These are phyloP conservation scores for Micractinium conductrix DNA, from an alignment of 139 green algal genomes.

Conservation along the genomic window DNA sequence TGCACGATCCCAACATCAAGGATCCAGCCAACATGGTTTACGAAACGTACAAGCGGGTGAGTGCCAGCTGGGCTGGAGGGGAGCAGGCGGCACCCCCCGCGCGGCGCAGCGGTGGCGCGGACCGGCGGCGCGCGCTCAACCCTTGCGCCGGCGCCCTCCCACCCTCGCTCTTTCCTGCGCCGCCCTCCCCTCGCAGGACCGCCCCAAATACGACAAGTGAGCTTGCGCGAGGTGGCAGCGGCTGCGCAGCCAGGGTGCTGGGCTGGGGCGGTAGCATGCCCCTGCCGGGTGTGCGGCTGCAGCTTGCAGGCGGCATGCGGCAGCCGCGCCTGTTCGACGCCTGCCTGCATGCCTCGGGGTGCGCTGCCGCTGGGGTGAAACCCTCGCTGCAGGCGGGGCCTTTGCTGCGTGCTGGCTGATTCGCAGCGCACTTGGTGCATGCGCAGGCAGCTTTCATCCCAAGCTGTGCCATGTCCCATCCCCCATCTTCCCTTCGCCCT, in stretches of 20 bases:
- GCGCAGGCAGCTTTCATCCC: too few species aligned
- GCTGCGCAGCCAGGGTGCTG: too few species aligned
- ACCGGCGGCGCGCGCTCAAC: neutral
- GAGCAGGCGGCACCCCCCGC: too few species aligned
- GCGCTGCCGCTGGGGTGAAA: neutral
- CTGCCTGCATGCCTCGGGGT: neutral
- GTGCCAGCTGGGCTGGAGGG: neutral
- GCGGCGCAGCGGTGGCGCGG: neutral
- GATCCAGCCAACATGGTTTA: conserved; percentile 27
- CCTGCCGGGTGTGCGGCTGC: too few species aligned
- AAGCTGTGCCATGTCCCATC: neutral
- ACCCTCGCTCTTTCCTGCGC: neutral
- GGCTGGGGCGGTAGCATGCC: too few species aligned
- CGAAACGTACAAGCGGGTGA: neutral
- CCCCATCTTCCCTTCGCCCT: neutral
- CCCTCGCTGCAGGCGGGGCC: too few species aligned
- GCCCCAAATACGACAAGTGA: too few species aligned
- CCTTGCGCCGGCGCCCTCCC: neutral
- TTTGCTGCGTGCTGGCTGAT: neutral
- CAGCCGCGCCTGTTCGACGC: too few species aligned
- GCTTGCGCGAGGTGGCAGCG: too few species aligned
- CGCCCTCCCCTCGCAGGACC: too few species aligned
- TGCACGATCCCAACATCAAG: conserved; percentile 46
- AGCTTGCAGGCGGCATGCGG: too few species aligned
- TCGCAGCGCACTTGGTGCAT: neutral